Conservation (phyloP, 1,284 basidiomycete genomes). For the Marasmius sp. region DNA sequence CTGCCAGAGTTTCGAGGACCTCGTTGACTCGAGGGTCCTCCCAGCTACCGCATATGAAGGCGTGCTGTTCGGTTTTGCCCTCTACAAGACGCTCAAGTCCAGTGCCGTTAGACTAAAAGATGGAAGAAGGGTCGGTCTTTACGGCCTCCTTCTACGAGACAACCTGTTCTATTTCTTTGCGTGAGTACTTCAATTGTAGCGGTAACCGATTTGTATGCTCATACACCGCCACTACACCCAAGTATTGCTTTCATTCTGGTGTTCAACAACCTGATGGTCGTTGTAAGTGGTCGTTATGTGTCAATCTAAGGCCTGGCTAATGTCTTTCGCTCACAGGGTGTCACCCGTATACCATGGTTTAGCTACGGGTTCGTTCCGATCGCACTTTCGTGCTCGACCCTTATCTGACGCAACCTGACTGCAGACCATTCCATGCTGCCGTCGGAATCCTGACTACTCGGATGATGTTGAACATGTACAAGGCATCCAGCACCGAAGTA, state of each 20-base stretch:
- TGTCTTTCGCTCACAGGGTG: constrained; percentile 24
- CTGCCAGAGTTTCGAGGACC: too few species aligned
- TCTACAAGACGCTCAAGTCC: constrained; percentile 31
- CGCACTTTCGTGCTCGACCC: too few species aligned
- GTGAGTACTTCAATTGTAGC: constrained; percentile 17
- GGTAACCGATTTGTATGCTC: not conserved
- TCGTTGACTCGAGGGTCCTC: not conserved
- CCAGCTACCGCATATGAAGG: constrained; percentile 37
- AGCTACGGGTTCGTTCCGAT: constrained; percentile 38
- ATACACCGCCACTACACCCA: not conserved
- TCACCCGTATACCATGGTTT: constrained; percentile 47
- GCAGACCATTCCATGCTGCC: constrained; percentile 48
- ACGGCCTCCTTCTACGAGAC: constrained; percentile 33
- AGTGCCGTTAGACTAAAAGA: constrained; percentile 21
- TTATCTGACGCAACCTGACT: not conserved
- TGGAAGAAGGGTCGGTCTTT: constrained; percentile 22
- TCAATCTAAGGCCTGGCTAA: not conserved
- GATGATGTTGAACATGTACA: constrained; percentile 43
- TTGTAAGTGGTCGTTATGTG: constrained; percentile 27
- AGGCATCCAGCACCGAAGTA: constrained; percentile 19
- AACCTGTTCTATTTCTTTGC: constrained; percentile 42
- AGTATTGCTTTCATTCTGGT: constrained; percentile 34
- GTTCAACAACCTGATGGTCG: constrained; percentile 46
- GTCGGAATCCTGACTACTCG: constrained; percentile 45
- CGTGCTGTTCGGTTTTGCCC: constrained; percentile 38